Percentiles rank a stretch among this genome's conserved stretches.
These are phyloP conservation scores for Claviceps purpurea DNA, from an alignment of 2,329 filamentous ascomycete genomes.

Conservation along the genomic window DNA sequence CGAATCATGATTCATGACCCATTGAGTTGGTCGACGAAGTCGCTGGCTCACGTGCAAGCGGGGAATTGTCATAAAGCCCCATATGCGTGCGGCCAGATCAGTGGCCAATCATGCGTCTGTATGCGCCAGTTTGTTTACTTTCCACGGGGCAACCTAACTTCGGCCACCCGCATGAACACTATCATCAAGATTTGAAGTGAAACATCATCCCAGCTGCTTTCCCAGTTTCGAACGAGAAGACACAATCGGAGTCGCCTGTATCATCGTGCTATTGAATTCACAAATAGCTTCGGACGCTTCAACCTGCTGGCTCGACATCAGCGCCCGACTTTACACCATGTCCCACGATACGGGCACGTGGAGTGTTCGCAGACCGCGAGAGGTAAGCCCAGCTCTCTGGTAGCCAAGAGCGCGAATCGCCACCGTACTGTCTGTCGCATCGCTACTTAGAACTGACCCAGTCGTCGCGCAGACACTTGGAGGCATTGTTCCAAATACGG, in stretches of 20 bases:
- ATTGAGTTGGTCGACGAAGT: not conserved
- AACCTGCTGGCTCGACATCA: not conserved
- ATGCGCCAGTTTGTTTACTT: slow-evolving; percentile 28
- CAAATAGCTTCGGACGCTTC: not conserved
- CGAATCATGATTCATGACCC: too few relatives aligned
- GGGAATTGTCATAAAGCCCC: too few relatives aligned
- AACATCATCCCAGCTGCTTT: not conserved
- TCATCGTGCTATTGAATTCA: not conserved
- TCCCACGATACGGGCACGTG: slow-evolving; percentile 80
- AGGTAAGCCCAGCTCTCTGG: slow-evolving; percentile 44
- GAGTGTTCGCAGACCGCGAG: slow-evolving; percentile 82
- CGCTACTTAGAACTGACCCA: not conserved
- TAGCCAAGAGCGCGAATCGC: slow-evolving; percentile 2
- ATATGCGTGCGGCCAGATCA: too few relatives aligned
- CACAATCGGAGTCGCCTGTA: not conserved
- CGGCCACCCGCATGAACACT: slow-evolving; percentile 3
- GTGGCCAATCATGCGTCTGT: slow-evolving; percentile 15
- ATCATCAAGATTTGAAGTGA: not conserved
- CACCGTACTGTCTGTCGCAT: slow-evolving; percentile 8
- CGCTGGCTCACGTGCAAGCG: slow-evolving; percentile 12
- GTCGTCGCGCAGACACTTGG: slow-evolving; percentile 57
- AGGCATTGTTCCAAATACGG: slow-evolving; percentile 67
- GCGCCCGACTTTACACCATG: slow-evolving; percentile 37
- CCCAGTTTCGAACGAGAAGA: not conserved
- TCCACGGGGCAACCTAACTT: slow-evolving; percentile 26